Percentiles rank a stretch among this genome's conserved stretches.
phyloP scores from a whole-genome alignment of 352 stramenopile species.

The Globisporangium cederbergense region DNA sequence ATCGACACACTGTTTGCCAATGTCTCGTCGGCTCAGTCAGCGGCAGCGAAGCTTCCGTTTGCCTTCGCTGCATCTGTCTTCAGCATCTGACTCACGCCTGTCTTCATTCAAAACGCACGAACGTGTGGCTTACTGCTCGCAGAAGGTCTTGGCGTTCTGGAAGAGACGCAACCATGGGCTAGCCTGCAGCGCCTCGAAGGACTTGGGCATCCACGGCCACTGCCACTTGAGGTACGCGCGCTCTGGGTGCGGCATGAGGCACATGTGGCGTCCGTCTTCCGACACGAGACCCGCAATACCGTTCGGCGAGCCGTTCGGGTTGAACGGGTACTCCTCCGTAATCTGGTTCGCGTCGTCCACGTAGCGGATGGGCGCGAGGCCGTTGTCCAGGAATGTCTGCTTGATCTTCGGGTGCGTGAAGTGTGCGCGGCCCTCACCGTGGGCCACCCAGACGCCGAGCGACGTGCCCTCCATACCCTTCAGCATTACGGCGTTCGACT shows the following conservation, averaged over 20 bases:
- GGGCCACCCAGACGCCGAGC: constrained; percentile 98
- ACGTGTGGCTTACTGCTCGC: constrained; percentile 59
- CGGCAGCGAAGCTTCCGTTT: not conserved
- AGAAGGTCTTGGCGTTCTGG: constrained; percentile 97
- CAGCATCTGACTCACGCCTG: not conserved
- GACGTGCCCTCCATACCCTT: constrained; percentile 96
- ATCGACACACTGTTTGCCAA: not conserved
- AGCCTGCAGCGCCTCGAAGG: constrained; percentile 74
- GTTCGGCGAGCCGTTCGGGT: constrained; percentile 97
- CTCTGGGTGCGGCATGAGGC: constrained; percentile 99
- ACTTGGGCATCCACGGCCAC: constrained; percentile 93
- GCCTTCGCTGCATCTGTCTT: not conserved
- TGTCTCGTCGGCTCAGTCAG: not conserved
- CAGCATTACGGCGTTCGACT: constrained; percentile 96
- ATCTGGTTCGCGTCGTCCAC: constrained; percentile 94
- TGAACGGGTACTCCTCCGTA: constrained; percentile 98
- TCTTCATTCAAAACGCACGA: not conserved
- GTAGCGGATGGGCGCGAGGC: constrained; percentile 95
- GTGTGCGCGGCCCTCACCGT: constrained; percentile 91
- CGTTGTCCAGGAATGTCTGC: constrained; percentile 85
- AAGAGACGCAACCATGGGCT: constrained; percentile 98
- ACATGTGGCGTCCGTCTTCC: constrained; percentile 96
- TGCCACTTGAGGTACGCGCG: constrained; percentile 97
- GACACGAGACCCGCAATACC: constrained; percentile 97
- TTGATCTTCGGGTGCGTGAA: constrained; percentile 93